These are phyloP conservation scores for Carnegiea gigantea DNA, from an alignment of 179 eudicot species.

Conservation along the genomic window DNA sequence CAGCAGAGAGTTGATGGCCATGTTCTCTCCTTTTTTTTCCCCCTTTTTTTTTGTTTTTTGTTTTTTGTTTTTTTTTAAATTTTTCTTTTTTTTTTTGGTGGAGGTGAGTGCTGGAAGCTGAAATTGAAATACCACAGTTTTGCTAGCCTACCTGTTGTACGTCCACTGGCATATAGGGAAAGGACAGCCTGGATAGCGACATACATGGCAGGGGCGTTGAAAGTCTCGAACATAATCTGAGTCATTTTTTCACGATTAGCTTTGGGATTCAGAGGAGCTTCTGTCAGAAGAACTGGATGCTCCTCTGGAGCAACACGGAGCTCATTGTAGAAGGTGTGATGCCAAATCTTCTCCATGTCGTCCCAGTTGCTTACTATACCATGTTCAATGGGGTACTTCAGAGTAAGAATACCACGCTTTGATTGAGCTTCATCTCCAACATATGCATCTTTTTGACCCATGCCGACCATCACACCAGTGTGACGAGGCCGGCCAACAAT, in stretches of 20 bases:
- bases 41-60: too few relatives aligned
- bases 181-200: slow-evolving; percentile 54
- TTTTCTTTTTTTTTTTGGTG: too few relatives aligned
- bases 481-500: slow-evolving; percentile 49
- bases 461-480: slow-evolving; percentile 26
- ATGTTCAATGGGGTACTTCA: slow-evolving; percentile 79
- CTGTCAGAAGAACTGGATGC: slow-evolving; percentile 49
- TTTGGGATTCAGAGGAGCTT: slow-evolving; percentile 51
- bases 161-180: slow-evolving; percentile 51
- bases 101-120: too few relatives aligned
- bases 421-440: slow-evolving; percentile 55
- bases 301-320: slow-evolving; percentile 55
- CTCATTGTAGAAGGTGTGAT: slow-evolving; percentile 55
- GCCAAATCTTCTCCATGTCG: slow-evolving; percentile 93
- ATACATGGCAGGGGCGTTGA: slow-evolving; percentile 52
- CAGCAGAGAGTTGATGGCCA: too few relatives aligned
- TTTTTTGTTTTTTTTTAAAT: too few relatives aligned
- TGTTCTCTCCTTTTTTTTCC: too few relatives aligned
- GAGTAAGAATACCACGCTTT: slow-evolving; percentile 64
- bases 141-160: slow-evolving; percentile 31
- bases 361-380: slow-evolving; percentile 91
- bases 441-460: slow-evolving; percentile 48
- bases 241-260: slow-evolving; percentile 56
- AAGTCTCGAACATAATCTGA: slow-evolving; percentile 51
- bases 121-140: too few relatives aligned